Percentiles rank a stretch among this genome's conserved stretches.
These are phyloP conservation scores for Marchantia polymorpha DNA, from an alignment of 225 moss, liverwort and hornwort species.

Conservation along the genomic window DNA sequence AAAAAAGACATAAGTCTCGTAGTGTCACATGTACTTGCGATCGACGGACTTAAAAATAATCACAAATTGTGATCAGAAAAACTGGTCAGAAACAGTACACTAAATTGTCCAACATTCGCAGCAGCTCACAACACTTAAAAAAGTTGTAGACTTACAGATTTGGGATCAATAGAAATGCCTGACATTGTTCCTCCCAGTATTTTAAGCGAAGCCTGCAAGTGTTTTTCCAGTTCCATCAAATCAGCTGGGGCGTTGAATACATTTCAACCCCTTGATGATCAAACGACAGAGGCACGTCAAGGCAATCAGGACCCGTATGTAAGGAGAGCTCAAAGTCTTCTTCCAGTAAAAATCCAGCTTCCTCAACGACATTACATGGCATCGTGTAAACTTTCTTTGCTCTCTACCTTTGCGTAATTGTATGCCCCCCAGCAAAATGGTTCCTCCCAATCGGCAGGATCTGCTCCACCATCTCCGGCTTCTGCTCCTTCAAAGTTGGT, in stretches of 20 bases:
- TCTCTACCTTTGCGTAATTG: conserved; percentile 68
- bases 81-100: too few species aligned
- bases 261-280: too few species aligned
- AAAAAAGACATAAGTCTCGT: too few species aligned
- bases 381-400: neutral
- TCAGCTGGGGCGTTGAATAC: neutral
- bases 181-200: conserved; percentile 86
- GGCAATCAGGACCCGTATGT: neutral
- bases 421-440: conserved; percentile 99
- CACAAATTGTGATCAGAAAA: neutral
- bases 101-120: neutral
- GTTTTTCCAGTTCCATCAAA: neutral
- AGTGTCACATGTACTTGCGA: too few species aligned
- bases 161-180: conserved; percentile 82
- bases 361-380: neutral
- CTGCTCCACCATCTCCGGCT: conserved; percentile 54
- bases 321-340: neutral
- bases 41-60: too few species aligned
- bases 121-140: neutral
- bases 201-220: conserved; percentile 63
- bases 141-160: conserved; percentile 41
- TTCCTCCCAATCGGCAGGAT: conserved; percentile 85
- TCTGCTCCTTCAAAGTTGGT: conserved; percentile 70
- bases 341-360: neutral
- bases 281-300: too few species aligned